A percentile compares a stretch with the other conserved stretches of the same genome.
Conservation (phyloP, 1,284 basidiomycete genomes). For the Irpex sp. region DNA sequence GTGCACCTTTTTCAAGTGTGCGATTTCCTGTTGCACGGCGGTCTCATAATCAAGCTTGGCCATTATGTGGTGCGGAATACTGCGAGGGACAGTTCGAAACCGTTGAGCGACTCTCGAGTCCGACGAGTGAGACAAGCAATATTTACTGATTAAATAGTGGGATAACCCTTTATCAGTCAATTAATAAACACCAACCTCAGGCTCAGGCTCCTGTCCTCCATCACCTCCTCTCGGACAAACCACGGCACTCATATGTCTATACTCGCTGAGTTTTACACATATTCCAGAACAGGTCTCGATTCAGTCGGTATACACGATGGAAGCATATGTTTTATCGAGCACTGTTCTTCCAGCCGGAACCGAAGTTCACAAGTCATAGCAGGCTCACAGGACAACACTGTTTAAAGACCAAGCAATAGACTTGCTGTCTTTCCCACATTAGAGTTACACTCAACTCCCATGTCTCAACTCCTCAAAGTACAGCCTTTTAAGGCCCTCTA, state of each 20-base stretch:
- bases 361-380: too few species aligned
- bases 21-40: slow-evolving; percentile 61
- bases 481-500: slow-evolving; percentile 12
- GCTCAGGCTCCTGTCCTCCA: neutral
- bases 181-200: neutral
- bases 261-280: too few species aligned
- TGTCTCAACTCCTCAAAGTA: neutral
- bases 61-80: slow-evolving; percentile 5
- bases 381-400: too few species aligned
- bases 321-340: too few species aligned
- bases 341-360: too few species aligned
- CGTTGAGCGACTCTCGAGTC: neutral
- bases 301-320: neutral
- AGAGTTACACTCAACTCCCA: neutral
- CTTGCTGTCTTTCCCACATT: too few species aligned
- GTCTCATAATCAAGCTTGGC: slow-evolving; percentile 36
- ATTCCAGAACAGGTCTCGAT: neutral
- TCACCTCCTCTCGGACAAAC: neutral
- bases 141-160: neutral
- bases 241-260: neutral
- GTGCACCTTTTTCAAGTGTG: slow-evolving; percentile 56
- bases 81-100: too few species aligned
- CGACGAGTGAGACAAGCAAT: neutral
- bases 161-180: neutral
- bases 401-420: too few species aligned